Evolutionary conservation across 2,329 filamentous ascomycete genomes (phyloP), one percentile per base, ranked within the genome.

Genomic region (Leptographium wingfieldii): DNA sequence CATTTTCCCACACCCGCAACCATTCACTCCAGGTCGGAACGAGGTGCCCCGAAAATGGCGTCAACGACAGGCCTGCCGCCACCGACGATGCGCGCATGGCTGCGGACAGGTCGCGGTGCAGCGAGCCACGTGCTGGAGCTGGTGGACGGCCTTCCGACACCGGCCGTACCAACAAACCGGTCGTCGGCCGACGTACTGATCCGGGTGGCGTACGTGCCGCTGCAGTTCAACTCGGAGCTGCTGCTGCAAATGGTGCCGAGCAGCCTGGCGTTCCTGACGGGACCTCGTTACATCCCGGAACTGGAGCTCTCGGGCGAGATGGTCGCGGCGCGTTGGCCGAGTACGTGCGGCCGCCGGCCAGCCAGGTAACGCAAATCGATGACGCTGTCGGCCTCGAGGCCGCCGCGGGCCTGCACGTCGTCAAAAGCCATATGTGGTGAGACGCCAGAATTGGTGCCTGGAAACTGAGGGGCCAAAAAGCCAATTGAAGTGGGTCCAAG

Each of bases 231-330:
- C 58, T 69, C 71, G 60, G 55, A 68, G 9, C 11, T 51, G 4
- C 12, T 51, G 11, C 7, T 51, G 25, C 5, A 6, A 22, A 63
- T 69, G 46, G 62, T 67, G 55, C 68, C 72, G 62, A 55, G 48
- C 40, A 55, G 48, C 35, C 55, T 63, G 22, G 61, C 58, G 3
- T 33, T 56, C 2, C 5, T 43, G 6, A 27, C 48, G 7, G 22
- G 53, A 9, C 62, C 65, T 5, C 29, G 7, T 31, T 65, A 67
- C 59, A 58, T 70, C 9, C 70, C 69, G 7, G 69, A 68, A 43
- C 64, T 71, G 22, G 71, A 73, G 58, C 67, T 73, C 31, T 66
- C 63, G 33, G 71, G 68, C 29, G 64, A 65, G 53, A 66, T 73
- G 19, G 64, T 72, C 57, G 62, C 10, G 71, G 71, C 9, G 67